Evolutionary conservation across 768 basidiomycete species (phyloP).

Genomic region (Termitomyces heimii): DNA sequence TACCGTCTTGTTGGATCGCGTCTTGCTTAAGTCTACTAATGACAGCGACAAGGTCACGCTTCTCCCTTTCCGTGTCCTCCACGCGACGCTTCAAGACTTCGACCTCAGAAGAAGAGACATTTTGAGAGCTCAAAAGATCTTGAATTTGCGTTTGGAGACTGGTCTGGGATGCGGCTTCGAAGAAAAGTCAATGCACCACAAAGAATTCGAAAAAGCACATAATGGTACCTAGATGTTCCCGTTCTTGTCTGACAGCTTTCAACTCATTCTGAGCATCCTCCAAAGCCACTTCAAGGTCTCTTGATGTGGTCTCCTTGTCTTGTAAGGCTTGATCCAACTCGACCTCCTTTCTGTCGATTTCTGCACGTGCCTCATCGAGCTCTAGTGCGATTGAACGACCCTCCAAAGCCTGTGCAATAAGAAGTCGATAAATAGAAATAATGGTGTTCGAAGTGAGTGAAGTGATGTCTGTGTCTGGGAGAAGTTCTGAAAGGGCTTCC

Average conservation of each 20-base stretch:
- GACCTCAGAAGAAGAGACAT: slow-evolving; percentile 57
- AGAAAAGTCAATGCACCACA: slow-evolving; percentile 15
- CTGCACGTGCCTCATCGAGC: slow-evolving; percentile 66
- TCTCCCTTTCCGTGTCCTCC: slow-evolving; percentile 82
- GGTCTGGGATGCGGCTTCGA: slow-evolving; percentile 37
- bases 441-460: slow-evolving; percentile 55
- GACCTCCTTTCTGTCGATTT: slow-evolving; percentile 65
- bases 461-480: slow-evolving; percentile 56
- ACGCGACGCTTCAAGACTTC: slow-evolving; percentile 53
- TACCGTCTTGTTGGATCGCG: slow-evolving; percentile 68
- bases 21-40: slow-evolving; percentile 82
- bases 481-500: slow-evolving; percentile 48
- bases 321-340: slow-evolving; percentile 83
- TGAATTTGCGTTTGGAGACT: slow-evolving; percentile 51
- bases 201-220: slow-evolving; percentile 1
- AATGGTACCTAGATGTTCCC: slow-evolving; percentile 55
- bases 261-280: slow-evolving; percentile 54
- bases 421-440: slow-evolving; percentile 53
- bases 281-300: slow-evolving; percentile 49
- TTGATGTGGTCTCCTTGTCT: slow-evolving; percentile 60
- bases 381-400: slow-evolving; percentile 53
- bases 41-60: slow-evolving; percentile 80
- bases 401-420: slow-evolving; percentile 52
- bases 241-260: slow-evolving; percentile 49
- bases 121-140: slow-evolving; percentile 50